Evolutionary conservation across 23 red algal genomes (phyloP), one percentile per base, ranked within the genome.

Genomic region (Pyropia yezoensis): DNA sequence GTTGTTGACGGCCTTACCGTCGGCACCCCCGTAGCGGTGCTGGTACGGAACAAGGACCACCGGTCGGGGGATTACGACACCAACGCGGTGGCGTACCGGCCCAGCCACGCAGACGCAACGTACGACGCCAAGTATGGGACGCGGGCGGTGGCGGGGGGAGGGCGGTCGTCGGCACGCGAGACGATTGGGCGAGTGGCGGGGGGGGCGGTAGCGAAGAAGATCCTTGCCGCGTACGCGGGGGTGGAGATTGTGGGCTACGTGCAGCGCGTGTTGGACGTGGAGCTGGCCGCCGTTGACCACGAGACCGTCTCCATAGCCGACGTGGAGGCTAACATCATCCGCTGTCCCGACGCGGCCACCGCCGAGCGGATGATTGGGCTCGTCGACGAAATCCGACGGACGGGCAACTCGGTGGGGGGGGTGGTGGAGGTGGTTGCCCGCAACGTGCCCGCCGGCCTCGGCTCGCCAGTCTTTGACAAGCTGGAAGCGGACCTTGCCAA

Each of bases 71-170:
- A 96, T 61, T 96, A 96, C 64, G 92, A 96, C 55, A 88, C 85
- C 1, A 89, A 85, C 67, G 85, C 78, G 50, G 84, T 96, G 7
- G 62, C 74, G 11, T 96, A 96, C 52, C 83, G 92, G 63, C 92
- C 92, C 22, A 76, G 66, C 33, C 92, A 96, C 84, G 92, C 92
- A 1, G 92, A 96, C 63, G 92, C 92, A 17, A 88, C 92, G 1
- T 96, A 96, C 50, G 92, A 96, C 66, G 92, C 92, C 29, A 96
- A 96, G 73, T 96, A 96, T 59, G 92, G 92, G 18, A 96, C 90
- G 27, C 71, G 92, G 45, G 76, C 92, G 22, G 92, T 96, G 47
- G 92, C 92, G 14, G 92, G 92, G 11, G 92, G 92, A 14, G 92
- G 92, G 52, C 70, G 92, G 0, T 89, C 84, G 28, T 89, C 84